Percentiles rank a stretch among this genome's conserved stretches.
Evolutionary conservation across 257 asterid species (phyloP).

Genomic region (Primulina eburnea): DNA sequence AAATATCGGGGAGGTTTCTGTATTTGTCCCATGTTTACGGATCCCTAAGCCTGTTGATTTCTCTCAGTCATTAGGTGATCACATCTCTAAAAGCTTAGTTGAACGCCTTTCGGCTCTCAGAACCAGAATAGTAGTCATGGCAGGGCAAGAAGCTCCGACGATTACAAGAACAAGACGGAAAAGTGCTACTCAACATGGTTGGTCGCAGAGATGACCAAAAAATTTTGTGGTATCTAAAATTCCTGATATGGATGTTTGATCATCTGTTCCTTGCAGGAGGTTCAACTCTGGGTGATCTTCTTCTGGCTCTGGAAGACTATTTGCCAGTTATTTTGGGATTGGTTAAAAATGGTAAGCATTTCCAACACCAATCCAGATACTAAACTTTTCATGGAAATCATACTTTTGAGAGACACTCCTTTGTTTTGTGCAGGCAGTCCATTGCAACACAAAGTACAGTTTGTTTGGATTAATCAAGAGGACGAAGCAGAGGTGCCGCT

Average conservation of each 20-base stretch:
- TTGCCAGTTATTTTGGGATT: slow-evolving; percentile 90
- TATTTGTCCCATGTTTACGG: slow-evolving; percentile 86
- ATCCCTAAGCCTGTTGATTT: slow-evolving; percentile 86
- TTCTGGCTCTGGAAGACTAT: slow-evolving; percentile 88
- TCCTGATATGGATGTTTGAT: slow-evolving; percentile 33
- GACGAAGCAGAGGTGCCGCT: slow-evolving; percentile 85
- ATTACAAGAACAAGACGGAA: slow-evolving; percentile 88
- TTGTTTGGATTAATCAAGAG: slow-evolving; percentile 96
- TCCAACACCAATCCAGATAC: slow-evolving; percentile 3
- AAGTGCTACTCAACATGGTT: slow-evolving; percentile 88
- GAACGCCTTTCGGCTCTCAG: slow-evolving; percentile 95
- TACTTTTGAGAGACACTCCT: slow-evolving; percentile 25
- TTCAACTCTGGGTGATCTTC: slow-evolving; percentile 85
- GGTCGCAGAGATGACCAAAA: slow-evolving; percentile 25
- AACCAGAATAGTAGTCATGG: slow-evolving; percentile 90
- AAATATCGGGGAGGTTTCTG: slow-evolving; percentile 86
- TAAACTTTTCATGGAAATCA: slow-evolving; percentile 16
- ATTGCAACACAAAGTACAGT: slow-evolving; percentile 82
- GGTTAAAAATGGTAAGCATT: slow-evolving; percentile 79
- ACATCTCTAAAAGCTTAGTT: slow-evolving; percentile 53
- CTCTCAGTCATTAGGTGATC: slow-evolving; percentile 56
- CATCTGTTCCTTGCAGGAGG: slow-evolving; percentile 73
- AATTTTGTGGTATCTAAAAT: slow-evolving; percentile 18
- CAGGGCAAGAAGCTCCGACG: slow-evolving; percentile 90
- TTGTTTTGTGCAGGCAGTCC: slow-evolving; percentile 63